Evolutionary conservation across 176 grass and related monocot species (phyloP).

Genomic region (Lolium multiflorum): DNA sequence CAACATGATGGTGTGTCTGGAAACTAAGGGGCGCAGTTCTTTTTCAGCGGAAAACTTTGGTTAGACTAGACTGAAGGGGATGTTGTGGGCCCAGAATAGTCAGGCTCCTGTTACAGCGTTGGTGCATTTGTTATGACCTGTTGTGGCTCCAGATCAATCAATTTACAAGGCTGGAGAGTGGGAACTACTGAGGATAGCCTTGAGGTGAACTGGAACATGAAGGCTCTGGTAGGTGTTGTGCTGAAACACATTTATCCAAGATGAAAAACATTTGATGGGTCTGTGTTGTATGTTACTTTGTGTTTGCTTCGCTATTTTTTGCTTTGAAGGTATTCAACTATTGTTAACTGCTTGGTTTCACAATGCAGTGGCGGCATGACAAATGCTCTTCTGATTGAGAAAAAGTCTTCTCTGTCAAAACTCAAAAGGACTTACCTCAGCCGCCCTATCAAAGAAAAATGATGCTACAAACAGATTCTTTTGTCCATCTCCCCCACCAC

Average conservation of each 20-base stretch:
- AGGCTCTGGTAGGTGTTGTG: not conserved
- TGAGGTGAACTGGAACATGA: not conserved
- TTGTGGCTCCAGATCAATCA: too few relatives aligned
- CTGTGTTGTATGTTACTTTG: not conserved
- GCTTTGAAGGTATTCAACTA: not conserved
- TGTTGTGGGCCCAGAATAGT: not conserved
- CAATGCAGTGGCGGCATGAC: not conserved
- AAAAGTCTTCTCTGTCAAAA: not conserved
- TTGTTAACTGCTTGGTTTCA: not conserved
- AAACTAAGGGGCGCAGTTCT: not conserved
- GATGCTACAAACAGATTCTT: slow-evolving; percentile 99
- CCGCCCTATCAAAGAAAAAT: slow-evolving; percentile 97
- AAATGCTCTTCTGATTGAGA: not conserved
- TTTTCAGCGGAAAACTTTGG: not conserved
- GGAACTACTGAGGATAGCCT: not conserved
- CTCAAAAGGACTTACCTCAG: slow-evolving; percentile 59
- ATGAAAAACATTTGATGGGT: not conserved
- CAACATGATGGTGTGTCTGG: not conserved
- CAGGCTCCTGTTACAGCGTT: not conserved
- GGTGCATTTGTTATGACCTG: not conserved
- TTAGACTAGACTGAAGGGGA: not conserved
- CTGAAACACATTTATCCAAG: not conserved
- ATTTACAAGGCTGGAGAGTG: too few relatives aligned
- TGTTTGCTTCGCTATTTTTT: not conserved
- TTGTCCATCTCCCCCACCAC: slow-evolving; percentile 97